Evolutionary conservation across 2,329 filamentous ascomycete genomes (phyloP), one percentile per base, ranked within the genome.

Genomic region (Aspergillus sojae): DNA sequence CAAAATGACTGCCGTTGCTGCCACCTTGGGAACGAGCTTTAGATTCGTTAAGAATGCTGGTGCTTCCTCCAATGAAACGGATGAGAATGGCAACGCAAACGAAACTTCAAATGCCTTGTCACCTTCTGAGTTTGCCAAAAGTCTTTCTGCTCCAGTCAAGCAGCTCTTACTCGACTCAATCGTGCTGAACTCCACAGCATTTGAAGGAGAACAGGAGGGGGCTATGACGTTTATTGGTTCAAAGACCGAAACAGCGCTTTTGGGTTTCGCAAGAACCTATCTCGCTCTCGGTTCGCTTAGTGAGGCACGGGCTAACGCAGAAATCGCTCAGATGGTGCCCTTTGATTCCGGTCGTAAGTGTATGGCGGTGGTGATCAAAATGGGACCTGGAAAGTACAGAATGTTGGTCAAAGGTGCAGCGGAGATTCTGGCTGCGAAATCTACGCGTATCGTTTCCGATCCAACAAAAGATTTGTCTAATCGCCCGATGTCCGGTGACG

Each of bases 191-290:
- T 91, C 89, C 0, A 90, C 89, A 0, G 88, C 89, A 1, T 91
- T 91, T 67, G 88, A 91, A 71, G 84, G 85, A 6, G 86, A 89
- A 50, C 83, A 86, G 50, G 83, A 88, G 48, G 88, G 88, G 36
- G 80, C 83, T 21, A 78, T 75, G 41, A 80, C 84, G 0, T 93
- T 91, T 68, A 84, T 93, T 65, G 91, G 91, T 34, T 92, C 90
- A 5, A 93, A 92, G 78, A 93, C 91, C 0, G 91, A 93, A 73
- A 92, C 89, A 4, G 90, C 91, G 26, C 81, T 93, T 14, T 82
- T 93, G n/a, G 81, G 83, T 28, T 92, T 92, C 72, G 88, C 89
- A 23, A 84, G 85, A 56, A 86, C 90, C 56, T 82, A 87, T 70
- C 80, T 93, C 16, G 89, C 84, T 48, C 88, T 93, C 81, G 85